Percentiles rank a stretch among this genome's conserved stretches.
Evolutionary conservation across 139 green algal species (phyloP).

Genomic region (Tetraselmis chui): DNA sequence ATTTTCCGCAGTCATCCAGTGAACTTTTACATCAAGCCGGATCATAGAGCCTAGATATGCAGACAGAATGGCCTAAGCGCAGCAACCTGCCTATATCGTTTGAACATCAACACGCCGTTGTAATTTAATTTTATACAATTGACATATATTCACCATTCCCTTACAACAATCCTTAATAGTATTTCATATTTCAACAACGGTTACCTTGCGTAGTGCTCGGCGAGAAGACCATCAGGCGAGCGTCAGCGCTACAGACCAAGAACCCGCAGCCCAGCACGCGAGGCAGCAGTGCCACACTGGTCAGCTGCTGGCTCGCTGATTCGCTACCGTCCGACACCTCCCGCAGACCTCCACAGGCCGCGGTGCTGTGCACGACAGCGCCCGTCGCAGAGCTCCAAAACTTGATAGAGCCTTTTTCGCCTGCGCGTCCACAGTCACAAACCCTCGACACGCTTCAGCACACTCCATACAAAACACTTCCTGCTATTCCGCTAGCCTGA

Average conservation of each 20-base stretch:
- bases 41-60: too few relatives aligned
- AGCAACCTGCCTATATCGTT: too few relatives aligned
- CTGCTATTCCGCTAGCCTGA: too few relatives aligned
- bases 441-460: too few relatives aligned
- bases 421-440: slow-evolving; percentile 36
- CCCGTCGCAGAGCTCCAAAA: slow-evolving; percentile 68
- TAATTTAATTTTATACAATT: too few relatives aligned
- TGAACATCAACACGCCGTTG: too few relatives aligned
- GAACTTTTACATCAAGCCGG: too few relatives aligned
- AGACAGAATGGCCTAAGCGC: too few relatives aligned
- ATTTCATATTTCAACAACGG: neutral
- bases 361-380: slow-evolving; percentile 22
- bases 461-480: too few relatives aligned
- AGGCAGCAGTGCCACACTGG: slow-evolving; percentile 47
- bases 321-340: slow-evolving; percentile 17
- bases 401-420: slow-evolving; percentile 63
- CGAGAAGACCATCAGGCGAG: slow-evolving; percentile 61
- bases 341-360: neutral
- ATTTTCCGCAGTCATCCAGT: too few relatives aligned
- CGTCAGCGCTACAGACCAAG: slow-evolving; percentile 65
- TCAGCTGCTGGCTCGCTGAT: slow-evolving; percentile 26
- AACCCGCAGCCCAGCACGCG: slow-evolving; percentile 34
- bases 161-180: too few relatives aligned
- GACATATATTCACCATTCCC: too few relatives aligned
- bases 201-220: neutral